Conservation (phyloP, 352 stramenopile genomes). For the Pythium diclinum region DNA sequence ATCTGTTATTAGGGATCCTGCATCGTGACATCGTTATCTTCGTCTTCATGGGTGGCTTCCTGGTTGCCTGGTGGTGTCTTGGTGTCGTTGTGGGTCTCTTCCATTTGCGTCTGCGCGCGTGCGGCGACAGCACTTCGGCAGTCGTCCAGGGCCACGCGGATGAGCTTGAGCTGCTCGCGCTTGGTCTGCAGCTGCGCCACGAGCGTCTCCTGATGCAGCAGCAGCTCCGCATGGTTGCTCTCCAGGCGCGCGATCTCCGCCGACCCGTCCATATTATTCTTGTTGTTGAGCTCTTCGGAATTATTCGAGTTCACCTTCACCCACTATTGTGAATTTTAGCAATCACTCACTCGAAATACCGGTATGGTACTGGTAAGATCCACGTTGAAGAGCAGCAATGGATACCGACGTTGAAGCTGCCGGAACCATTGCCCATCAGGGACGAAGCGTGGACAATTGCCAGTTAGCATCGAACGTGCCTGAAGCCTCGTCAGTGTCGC, state of each 20-base stretch:
- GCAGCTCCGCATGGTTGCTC: conserved; percentile 57
- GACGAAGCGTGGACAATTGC: neutral
- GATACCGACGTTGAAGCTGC: conserved; percentile 9
- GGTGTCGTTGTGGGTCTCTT: neutral
- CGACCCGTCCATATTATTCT: conserved; percentile 16
- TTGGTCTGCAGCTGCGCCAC: conserved; percentile 41
- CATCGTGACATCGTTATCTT: neutral
- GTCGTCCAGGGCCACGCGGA: conserved; percentile 38
- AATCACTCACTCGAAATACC: conserved; percentile 7
- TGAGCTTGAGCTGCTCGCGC: conserved; percentile 41
- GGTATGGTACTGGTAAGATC: conserved; percentile 11
- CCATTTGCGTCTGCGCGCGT: neutral
- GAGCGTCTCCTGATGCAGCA: conserved; percentile 55
- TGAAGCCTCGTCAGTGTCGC: neutral
- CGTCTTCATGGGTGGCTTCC: neutral
- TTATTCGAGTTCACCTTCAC: neutral
- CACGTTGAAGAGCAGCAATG: neutral
- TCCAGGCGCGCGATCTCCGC: conserved; percentile 52
- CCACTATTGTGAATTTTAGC: neutral
- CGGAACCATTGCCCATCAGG: neutral
- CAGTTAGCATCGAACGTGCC: neutral
- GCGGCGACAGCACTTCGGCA: conserved; percentile 20
- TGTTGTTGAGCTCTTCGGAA: neutral
- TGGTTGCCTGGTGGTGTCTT: neutral
- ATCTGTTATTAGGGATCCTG: neutral